Evolutionary conservation across 2,329 filamentous ascomycete species (phyloP).

Genomic region (Penicillium sp.): DNA sequence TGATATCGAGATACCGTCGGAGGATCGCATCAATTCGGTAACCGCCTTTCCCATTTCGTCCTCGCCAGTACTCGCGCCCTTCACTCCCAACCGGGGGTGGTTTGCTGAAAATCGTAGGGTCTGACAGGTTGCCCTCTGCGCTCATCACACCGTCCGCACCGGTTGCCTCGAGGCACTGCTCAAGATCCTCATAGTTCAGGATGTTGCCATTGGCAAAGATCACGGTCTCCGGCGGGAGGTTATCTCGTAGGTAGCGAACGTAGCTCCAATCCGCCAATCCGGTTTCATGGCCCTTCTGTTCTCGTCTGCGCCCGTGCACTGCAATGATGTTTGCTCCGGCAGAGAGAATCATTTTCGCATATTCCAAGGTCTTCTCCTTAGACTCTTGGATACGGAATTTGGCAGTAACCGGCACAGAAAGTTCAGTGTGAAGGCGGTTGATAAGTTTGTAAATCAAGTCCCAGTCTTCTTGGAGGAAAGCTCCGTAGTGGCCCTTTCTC

Average conservation of each 20-base stretch:
- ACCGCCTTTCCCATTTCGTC: conserved; percentile 73
- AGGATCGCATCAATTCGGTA: conserved; percentile 87
- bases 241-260: conserved; percentile 77
- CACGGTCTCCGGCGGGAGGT: conserved; percentile 80
- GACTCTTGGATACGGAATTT: conserved; percentile 92
- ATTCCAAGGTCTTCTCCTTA: conserved; percentile 79
- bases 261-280: conserved; percentile 90
- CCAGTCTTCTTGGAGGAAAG: conserved; percentile 93
- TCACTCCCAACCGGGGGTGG: conserved; percentile 64
- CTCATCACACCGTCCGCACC: conserved; percentile 94
- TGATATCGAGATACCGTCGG: conserved; percentile 84
- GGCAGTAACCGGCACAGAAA: conserved; percentile 83
- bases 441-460: conserved; percentile 79
- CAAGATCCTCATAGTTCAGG: conserved; percentile 73
- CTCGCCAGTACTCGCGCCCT: conserved; percentile 82
- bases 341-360: conserved; percentile 80
- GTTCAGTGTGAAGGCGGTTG: conserved; percentile 72
- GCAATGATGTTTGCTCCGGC: conserved; percentile 92
- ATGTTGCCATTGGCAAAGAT: conserved; percentile 97
- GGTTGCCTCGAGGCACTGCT: conserved; percentile 73
- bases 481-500: conserved; percentile 83
- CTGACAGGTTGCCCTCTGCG: conserved; percentile 90
- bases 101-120: conserved; percentile 79
- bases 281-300: conserved; percentile 95
- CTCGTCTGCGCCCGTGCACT: conserved; percentile 81